These are phyloP conservation scores for Kuraishia hungarica DNA, from an alignment of 805 yeast genomes.

Conservation along the genomic window DNA sequence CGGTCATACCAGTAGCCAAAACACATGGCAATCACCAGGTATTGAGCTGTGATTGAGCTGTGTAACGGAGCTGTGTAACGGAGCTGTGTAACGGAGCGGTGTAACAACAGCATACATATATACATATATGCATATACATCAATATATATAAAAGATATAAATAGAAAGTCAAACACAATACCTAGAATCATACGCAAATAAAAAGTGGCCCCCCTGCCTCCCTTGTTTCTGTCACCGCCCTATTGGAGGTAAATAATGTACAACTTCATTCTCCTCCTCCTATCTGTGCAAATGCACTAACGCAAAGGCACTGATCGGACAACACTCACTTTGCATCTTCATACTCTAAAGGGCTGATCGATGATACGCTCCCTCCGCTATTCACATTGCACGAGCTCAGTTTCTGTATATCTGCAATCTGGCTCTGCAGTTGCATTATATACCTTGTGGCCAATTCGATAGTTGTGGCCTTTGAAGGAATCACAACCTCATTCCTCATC, in stretches of 20 bases:
- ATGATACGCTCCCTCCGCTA: background rate
- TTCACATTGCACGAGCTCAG: background rate
- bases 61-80: too few species aligned
- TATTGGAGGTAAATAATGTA: background rate
- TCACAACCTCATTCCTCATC: constrained; percentile 45
- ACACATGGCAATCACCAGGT: too few species aligned
- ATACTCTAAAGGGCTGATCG: constrained; percentile 3
- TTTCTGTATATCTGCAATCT: constrained; percentile 15
- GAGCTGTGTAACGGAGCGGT: too few species aligned
- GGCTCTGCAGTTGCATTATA: constrained; percentile 39
- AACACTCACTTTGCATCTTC: background rate
- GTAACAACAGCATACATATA: background rate
- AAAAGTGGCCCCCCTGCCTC: too few species aligned
- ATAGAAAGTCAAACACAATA: background rate
- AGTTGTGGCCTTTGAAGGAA: constrained; percentile 90
- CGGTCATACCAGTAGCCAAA: background rate
- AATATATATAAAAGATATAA: too few species aligned
- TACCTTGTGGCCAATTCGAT: constrained; percentile 81
- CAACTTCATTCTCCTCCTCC: too few species aligned
- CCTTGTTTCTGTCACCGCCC: background rate
- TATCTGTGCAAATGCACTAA: too few species aligned
- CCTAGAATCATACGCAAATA: background rate
- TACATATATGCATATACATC: too few species aligned
- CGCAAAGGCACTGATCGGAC: too few species aligned
- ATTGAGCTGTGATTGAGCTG: too few species aligned